Conservation (phyloP, 192 early-diverging fungal species). For the Haplosporangium gracile region DNA sequence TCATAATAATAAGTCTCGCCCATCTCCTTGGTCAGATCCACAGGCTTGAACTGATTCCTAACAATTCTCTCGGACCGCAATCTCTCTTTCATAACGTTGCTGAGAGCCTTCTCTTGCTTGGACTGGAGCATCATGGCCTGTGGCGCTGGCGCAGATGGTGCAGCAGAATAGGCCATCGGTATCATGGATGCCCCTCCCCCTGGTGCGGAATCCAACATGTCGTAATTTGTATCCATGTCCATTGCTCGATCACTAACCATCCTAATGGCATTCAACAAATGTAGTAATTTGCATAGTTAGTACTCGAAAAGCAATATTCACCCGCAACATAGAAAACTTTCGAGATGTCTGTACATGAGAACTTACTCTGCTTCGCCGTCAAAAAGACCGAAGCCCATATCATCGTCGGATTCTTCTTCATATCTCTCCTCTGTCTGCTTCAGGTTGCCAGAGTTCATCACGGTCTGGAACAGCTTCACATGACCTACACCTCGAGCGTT, state of each 20-base stretch:
- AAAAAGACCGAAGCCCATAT: slow-evolving; percentile 31
- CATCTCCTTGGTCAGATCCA: slow-evolving; percentile 54
- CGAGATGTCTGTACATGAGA: no score
- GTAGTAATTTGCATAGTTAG: no score
- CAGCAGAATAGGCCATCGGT: background rate
- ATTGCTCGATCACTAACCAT: background rate
- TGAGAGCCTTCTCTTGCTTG: background rate
- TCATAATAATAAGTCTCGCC: slow-evolving; percentile 55
- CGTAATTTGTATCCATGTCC: background rate
- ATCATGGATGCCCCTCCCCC: background rate
- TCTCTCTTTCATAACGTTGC: background rate
- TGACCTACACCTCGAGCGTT: slow-evolving; percentile 13
- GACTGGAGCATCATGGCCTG: background rate
- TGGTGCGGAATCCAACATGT: background rate
- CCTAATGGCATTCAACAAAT: background rate
- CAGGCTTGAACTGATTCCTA: slow-evolving; percentile 34
- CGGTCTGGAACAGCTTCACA: slow-evolving; percentile 39
- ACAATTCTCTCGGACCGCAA: background rate
- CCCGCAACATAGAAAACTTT: background rate
- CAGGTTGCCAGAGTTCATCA: slow-evolving; percentile 48
- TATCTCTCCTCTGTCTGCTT: background rate
- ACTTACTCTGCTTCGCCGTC: background rate
- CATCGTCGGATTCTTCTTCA: slow-evolving; percentile 21
- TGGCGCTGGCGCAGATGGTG: background rate
- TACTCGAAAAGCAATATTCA: no score